These are phyloP conservation scores for Hortaea werneckii DNA, from an alignment of 2,329 filamentous ascomycete species.

Conservation along the genomic window DNA sequence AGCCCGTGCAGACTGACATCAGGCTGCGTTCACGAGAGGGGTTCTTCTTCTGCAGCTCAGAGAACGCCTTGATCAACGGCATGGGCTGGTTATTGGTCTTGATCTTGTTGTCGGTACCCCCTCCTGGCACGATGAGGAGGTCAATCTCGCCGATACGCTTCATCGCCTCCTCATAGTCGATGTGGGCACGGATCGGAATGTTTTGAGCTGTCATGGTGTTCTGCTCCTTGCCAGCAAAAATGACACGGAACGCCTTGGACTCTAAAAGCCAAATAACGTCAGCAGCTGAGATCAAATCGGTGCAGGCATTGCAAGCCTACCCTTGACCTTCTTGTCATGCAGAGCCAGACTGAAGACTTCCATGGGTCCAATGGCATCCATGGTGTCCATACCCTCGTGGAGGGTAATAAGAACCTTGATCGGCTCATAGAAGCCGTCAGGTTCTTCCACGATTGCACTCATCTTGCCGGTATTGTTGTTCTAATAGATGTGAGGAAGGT, in stretches of 20 bases:
- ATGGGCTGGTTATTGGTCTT: slow-evolving; percentile 59
- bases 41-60: slow-evolving; percentile 70
- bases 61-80: slow-evolving; percentile 62
- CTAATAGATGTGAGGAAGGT: not conserved
- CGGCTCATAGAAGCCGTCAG: slow-evolving; percentile 29
- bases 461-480: slow-evolving; percentile 28
- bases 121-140: slow-evolving; percentile 67
- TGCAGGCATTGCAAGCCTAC: slow-evolving; percentile 24
- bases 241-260: slow-evolving; percentile 45
- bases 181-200: slow-evolving; percentile 61
- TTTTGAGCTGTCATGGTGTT: slow-evolving; percentile 49
- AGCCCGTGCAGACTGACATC: slow-evolving; percentile 69
- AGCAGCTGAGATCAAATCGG: too few relatives aligned
- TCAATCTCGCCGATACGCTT: slow-evolving; percentile 66
- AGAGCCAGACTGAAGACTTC: slow-evolving; percentile 46
- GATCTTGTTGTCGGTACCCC: slow-evolving; percentile 53
- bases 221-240: slow-evolving; percentile 38
- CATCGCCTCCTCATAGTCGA: slow-evolving; percentile 69
- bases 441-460: slow-evolving; percentile 39
- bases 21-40: slow-evolving; percentile 71
- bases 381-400: slow-evolving; percentile 45
- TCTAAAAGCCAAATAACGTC: slow-evolving; percentile 25
- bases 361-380: slow-evolving; percentile 49
- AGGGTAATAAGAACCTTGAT: slow-evolving; percentile 53
- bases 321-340: slow-evolving; percentile 43